Conservation (phyloP, 2,329 filamentous ascomycete species). For the Fusarium metavorans region DNA sequence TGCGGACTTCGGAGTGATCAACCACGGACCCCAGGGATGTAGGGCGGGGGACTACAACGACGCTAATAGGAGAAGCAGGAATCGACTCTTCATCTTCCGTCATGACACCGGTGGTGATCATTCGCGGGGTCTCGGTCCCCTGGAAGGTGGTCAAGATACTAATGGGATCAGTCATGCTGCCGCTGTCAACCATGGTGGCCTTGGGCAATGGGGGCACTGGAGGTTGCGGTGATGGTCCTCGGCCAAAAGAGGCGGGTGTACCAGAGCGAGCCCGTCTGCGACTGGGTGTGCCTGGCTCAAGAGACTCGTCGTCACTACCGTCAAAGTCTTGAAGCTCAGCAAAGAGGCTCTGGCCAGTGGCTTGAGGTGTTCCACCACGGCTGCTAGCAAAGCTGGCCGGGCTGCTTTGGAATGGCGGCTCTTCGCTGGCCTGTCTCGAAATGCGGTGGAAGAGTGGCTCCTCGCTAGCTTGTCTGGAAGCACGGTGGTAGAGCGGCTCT, state of each 20-base stretch:
- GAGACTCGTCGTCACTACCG: conserved; percentile 79
- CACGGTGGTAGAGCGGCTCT: conserved; percentile 66
- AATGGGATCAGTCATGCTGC: conserved; percentile 72
- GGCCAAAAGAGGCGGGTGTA: conserved; percentile 62
- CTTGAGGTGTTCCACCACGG: conserved; percentile 62
- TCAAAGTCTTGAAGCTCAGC: conserved; percentile 88
- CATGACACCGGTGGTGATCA: conserved; percentile 17
- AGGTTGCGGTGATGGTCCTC: conserved; percentile 59
- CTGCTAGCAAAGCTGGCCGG: conserved; percentile 67
- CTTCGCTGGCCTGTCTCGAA: conserved; percentile 72
- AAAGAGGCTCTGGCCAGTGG: conserved; percentile 80
- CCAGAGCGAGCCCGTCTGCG: conserved; percentile 60
- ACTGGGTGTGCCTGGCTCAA: conserved; percentile 66
- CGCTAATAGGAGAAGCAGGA: conserved; percentile 43
- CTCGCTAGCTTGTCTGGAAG: conserved; percentile 72
- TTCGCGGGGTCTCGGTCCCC: conserved; percentile 16
- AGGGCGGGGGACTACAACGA: conserved; percentile 50
- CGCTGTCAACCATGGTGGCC: conserved; percentile 69
- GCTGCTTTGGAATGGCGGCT: conserved; percentile 68
- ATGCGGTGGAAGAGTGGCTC: conserved; percentile 68
- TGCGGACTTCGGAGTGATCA: conserved; percentile 42
- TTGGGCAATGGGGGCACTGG: conserved; percentile 63
- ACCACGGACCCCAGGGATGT: conserved; percentile 58
- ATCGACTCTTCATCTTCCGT: conserved; percentile 31
- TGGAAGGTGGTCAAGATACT: conserved; percentile 47